Percentiles rank a stretch among this genome's conserved stretches.
Conservation (phyloP, 495 filamentous ascomycete genomes). For the Chaetomium tenue region DNA sequence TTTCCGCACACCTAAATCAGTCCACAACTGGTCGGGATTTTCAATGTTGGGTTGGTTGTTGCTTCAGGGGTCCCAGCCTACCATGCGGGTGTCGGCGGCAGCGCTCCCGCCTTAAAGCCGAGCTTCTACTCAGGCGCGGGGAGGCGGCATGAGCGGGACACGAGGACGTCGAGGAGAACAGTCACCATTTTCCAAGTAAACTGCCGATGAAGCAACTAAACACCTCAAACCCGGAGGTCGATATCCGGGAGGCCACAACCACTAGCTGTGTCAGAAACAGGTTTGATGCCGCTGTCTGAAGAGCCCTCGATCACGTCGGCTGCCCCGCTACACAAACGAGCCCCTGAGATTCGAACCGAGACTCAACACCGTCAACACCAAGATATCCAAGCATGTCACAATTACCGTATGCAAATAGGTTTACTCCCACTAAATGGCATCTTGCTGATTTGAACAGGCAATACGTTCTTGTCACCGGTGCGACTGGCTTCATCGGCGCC, state of each 20-base stretch:
- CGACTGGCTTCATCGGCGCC: conserved; percentile 55
- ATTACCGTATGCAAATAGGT: not conserved
- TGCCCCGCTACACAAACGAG: not conserved
- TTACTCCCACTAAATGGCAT: not conserved
- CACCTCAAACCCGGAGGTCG: no score
- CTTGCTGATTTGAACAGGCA: not conserved
- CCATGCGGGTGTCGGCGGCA: conserved; percentile 12
- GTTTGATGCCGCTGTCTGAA: no score
- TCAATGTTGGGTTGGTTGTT: not conserved
- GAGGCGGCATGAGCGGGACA: conserved; percentile 1
- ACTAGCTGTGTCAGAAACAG: no score
- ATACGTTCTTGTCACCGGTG: conserved; percentile 52
- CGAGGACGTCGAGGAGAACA: no score
- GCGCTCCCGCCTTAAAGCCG: not conserved
- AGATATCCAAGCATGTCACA: not conserved
- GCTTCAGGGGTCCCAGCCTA: not conserved
- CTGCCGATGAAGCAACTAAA: no score
- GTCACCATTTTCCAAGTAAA: no score
- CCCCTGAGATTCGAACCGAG: not conserved
- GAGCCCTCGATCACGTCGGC: not conserved
- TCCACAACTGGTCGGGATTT: not conserved
- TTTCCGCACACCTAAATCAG: not conserved
- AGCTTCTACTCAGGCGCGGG: not conserved
- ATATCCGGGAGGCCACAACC: no score
- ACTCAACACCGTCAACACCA: not conserved